These are phyloP conservation scores for Lagenaria siceraria DNA, from an alignment of 306 rosid species.

Conservation along the genomic window DNA sequence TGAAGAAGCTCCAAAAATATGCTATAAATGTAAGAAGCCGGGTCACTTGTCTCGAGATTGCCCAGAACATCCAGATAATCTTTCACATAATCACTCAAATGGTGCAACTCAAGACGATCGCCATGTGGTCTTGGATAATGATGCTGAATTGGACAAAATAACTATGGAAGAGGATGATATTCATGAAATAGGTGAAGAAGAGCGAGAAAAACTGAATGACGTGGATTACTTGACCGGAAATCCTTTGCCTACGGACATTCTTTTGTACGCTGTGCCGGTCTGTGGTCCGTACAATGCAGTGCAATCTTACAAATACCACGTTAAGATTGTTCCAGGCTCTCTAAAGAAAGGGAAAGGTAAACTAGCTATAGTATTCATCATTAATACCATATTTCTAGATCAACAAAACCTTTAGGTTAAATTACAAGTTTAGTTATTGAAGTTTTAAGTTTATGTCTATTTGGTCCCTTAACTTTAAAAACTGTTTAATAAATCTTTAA, in stretches of 20 bases:
- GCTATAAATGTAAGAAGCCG: conserved; percentile 85
- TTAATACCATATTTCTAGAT: not conserved
- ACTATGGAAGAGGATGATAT: conserved; percentile 89
- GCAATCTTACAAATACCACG: conserved; percentile 80
- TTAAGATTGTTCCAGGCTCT: conserved; percentile 86
- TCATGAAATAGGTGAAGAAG: conserved; percentile 93
- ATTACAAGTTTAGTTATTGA: no score
- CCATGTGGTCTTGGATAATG: conserved; percentile 18
- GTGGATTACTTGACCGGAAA: conserved; percentile 95
- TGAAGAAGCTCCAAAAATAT: conserved; percentile 63
- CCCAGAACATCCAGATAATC: conserved; percentile 40
- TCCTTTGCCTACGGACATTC: conserved; percentile 82
- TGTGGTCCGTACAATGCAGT: conserved; percentile 84
- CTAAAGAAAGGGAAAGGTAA: conserved; percentile 91
- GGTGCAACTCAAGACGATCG: conserved; percentile 32
- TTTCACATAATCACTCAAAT: conserved; percentile 24
- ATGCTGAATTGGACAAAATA: conserved; percentile 47
- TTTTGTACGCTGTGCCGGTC: conserved; percentile 79
- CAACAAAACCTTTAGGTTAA: no score
- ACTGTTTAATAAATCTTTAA: not conserved
- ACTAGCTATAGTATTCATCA: not conserved
- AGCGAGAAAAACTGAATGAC: conserved; percentile 72
- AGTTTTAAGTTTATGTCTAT: no score
- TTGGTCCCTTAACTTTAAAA: not conserved
- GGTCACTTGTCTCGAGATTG: conserved; percentile 94